phyloP scores from a whole-genome alignment of 495 filamentous ascomycete species.

The Penicillium taxi region DNA sequence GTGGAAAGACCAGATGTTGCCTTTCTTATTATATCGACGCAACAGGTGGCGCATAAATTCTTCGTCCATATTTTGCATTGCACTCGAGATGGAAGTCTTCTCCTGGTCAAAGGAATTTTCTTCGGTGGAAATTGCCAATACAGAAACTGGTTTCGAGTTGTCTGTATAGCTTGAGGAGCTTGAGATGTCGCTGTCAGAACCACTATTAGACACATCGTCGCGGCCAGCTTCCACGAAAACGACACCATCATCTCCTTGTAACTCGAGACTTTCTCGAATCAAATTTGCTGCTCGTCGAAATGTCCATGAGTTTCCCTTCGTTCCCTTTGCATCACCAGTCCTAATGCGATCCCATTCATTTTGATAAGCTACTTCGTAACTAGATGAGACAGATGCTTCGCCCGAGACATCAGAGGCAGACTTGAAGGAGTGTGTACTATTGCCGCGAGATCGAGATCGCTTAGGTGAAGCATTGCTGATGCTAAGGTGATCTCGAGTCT shows the following conservation, averaged over 20 bases:
- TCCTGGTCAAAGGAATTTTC: slow-evolving; percentile 22
- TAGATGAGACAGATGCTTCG: slow-evolving; percentile 17
- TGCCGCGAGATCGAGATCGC: slow-evolving; percentile 21
- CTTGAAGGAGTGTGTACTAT: slow-evolving; percentile 17
- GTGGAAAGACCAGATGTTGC: slow-evolving; percentile 57
- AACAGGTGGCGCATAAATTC: slow-evolving; percentile 44
- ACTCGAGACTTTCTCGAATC: slow-evolving; percentile 46
- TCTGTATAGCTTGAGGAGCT: slow-evolving; percentile 18
- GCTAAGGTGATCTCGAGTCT: background rate
- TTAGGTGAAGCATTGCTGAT: slow-evolving; percentile 2
- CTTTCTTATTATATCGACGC: slow-evolving; percentile 48
- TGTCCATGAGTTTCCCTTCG: slow-evolving; percentile 29
- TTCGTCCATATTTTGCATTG: slow-evolving; percentile 25
- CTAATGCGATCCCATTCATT: background rate
- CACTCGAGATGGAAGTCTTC: slow-evolving; percentile 11
- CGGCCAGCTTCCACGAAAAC: slow-evolving; percentile 40
- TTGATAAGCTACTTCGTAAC: background rate
- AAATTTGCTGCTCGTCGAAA: slow-evolving; percentile 49
- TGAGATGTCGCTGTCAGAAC: slow-evolving; percentile 20
- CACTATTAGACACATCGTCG: slow-evolving; percentile 13
- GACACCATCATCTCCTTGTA: slow-evolving; percentile 42
- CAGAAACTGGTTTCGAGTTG: slow-evolving; percentile 16
- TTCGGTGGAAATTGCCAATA: slow-evolving; percentile 27
- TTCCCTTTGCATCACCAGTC: slow-evolving; percentile 9
- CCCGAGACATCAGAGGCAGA: slow-evolving; percentile 18